Base-by-base conservation (phyloP, 2,329 filamentous ascomycete genomes). In the Curvularia sp. region DNA sequence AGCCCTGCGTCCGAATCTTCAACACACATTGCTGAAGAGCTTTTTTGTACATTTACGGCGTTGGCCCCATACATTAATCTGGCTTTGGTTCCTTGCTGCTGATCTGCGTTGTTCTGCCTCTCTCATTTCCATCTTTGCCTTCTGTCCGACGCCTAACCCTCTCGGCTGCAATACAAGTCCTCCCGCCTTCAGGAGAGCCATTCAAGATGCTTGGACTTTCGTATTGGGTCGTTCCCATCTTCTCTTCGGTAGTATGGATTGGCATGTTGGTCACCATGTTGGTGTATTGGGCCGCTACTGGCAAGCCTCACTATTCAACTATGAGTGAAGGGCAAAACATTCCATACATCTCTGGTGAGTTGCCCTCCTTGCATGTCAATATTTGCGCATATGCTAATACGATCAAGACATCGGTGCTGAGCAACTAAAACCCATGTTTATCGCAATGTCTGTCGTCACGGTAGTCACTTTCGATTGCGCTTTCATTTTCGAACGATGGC, bases 401-500 rank as follows among this genome's bases (percentile, higher is more conserved):
- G 34, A 30, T 36, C 7, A 57, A 65, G 86, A 89, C 69, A 78
- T 88, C 55, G 87, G 86, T 49, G 86, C 86, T 0, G 77, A 81
- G 51, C 77, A 81, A 27, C 83, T 93, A 18, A 90, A 93, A 73
- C 91, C 91, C 2, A 82, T 94, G 61, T 95, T 95, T 81, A 88
- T 95, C 69, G 82, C 87, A 32, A 89, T 91, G 67, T 88, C 85
- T 69, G 80, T 82, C 53, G 79, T 92, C 34, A 93, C 90, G 5
- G 90, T 92, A 21, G 81, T 96, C 48, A 88, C 91, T 61, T 89
- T 99, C 71, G 90, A 96, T 78, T 78, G 92, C 8, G 87, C 89
- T 25, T 95, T 99, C 73, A 77, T 90, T 52, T 81, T 89, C 13
- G 94, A 97, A 80, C 87, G 93, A 61, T 95, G 89, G 86, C 83